Conservation (phyloP, 2,329 filamentous ascomycete genomes). For the Apiospora pterosperma region DNA sequence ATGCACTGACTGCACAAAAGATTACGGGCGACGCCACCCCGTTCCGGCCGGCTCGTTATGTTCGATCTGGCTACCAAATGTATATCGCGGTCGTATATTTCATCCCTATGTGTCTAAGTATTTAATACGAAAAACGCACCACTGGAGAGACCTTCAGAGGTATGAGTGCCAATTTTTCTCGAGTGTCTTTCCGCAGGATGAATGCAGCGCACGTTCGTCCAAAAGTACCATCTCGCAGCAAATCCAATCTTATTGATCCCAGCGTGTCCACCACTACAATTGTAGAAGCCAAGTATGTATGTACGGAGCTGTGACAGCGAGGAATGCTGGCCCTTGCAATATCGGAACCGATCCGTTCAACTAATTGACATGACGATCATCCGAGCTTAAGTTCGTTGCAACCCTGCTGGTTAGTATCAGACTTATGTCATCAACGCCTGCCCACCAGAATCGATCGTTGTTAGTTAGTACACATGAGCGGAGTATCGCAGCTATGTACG, state of each 20-base stretch:
- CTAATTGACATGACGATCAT: slow-evolving; percentile 3
- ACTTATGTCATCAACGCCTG: background rate
- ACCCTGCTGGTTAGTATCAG: background rate
- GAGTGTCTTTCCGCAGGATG: background rate
- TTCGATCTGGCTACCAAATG: background rate
- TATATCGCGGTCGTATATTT: background rate
- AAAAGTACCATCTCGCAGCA: background rate
- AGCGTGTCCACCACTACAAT: background rate
- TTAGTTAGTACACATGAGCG: too few relatives aligned
- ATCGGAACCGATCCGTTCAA: background rate
- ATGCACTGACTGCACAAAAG: background rate
- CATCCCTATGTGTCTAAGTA: too few relatives aligned
- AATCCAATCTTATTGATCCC: background rate
- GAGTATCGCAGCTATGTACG: background rate
- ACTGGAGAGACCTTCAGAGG: background rate
- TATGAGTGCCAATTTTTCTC: background rate
- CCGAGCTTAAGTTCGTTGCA: background rate
- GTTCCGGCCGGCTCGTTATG: background rate
- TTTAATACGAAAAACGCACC: background rate
- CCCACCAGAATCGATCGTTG: background rate
- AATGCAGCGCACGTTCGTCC: background rate
- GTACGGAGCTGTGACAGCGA: background rate
- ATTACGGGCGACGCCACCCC: background rate
- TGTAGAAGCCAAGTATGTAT: background rate
- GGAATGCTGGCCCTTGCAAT: background rate